phyloP scores from a whole-genome alignment of 2,329 filamentous ascomycete species.

The Cladosporium sp. region DNA sequence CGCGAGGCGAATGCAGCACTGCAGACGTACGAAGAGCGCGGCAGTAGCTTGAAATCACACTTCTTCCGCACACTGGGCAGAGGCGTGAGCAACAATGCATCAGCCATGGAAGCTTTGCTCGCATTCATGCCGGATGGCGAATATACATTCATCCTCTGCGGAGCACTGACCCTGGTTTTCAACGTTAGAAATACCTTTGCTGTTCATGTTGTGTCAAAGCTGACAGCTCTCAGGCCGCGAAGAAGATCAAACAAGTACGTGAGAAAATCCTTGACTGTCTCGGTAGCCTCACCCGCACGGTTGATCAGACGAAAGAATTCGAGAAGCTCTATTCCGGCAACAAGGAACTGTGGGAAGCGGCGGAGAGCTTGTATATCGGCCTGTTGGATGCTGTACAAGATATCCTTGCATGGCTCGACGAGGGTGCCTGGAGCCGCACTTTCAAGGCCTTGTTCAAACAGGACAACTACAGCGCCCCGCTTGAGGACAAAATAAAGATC shows the following conservation, averaged over 20 bases:
- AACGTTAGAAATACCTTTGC: background rate
- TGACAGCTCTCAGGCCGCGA: background rate
- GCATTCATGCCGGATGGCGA: background rate
- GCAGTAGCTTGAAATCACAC: slow-evolving; percentile 2
- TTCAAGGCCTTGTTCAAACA: slow-evolving; percentile 4
- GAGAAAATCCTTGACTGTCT: slow-evolving; percentile 6
- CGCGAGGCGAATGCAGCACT: slow-evolving; percentile 6
- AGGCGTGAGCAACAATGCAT: slow-evolving; percentile 2
- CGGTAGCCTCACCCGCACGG: background rate
- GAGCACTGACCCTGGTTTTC: slow-evolving; percentile 8
- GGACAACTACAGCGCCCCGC: background rate
- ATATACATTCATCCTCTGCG: slow-evolving; percentile 4
- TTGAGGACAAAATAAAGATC: slow-evolving; percentile 4
- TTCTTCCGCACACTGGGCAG: slow-evolving; percentile 3
- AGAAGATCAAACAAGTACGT: background rate
- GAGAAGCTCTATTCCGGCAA: background rate
- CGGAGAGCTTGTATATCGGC: slow-evolving; percentile 1
- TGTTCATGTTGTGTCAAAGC: background rate
- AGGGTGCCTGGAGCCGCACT: slow-evolving; percentile 1
- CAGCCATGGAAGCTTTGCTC: background rate
- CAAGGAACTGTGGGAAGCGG: background rate
- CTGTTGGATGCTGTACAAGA: slow-evolving; percentile 2
- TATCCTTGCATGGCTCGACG: slow-evolving; percentile 7
- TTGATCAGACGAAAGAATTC: slow-evolving; percentile 2
- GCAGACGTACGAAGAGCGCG: slow-evolving; percentile 1